Percentiles rank a stretch among this genome's conserved stretches.
phyloP scores from a whole-genome alignment of 805 yeast genomes.

The Starmerella ratchasimensis region DNA sequence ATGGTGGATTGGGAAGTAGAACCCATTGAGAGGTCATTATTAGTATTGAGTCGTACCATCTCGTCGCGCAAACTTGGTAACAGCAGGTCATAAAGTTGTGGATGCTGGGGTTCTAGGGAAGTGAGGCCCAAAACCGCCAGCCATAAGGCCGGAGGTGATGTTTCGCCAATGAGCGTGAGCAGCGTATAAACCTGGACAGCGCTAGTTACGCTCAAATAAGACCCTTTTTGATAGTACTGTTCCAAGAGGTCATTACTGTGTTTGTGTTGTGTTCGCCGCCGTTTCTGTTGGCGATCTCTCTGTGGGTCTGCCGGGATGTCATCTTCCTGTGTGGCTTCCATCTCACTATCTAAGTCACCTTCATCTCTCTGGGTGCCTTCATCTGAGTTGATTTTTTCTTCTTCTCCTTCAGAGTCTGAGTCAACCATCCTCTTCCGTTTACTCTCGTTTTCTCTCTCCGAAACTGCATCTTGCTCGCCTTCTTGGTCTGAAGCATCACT shows the following conservation, averaged over 20 bases:
- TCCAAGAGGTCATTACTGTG: conserved; percentile 41
- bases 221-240: conserved; percentile 71
- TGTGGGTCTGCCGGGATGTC: conserved; percentile 8
- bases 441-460: conserved; percentile 6
- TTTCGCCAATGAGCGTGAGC: conserved; percentile 70
- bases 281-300: conserved; percentile 3
- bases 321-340: conserved; percentile 15
- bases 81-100: conserved; percentile 53
- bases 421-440: background rate
- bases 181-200: conserved; percentile 72
- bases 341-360: background rate
- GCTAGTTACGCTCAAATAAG: conserved; percentile 58
- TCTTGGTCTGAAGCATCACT: no score
- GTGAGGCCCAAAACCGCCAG: conserved; percentile 77
- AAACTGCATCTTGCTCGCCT: conserved; percentile 12
- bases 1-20: background rate
- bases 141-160: conserved; percentile 61
- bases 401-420: conserved; percentile 17
- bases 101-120: conserved; percentile 58
- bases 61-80: conserved; percentile 72
- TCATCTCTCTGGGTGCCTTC: conserved; percentile 4
- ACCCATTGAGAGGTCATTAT: background rate
- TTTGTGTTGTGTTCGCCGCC: conserved; percentile 12
- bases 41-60: conserved; percentile 47
- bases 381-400: background rate